Evolutionary conservation across 23 red algal species (phyloP).

Genomic region (Gracilaria caudata): DNA sequence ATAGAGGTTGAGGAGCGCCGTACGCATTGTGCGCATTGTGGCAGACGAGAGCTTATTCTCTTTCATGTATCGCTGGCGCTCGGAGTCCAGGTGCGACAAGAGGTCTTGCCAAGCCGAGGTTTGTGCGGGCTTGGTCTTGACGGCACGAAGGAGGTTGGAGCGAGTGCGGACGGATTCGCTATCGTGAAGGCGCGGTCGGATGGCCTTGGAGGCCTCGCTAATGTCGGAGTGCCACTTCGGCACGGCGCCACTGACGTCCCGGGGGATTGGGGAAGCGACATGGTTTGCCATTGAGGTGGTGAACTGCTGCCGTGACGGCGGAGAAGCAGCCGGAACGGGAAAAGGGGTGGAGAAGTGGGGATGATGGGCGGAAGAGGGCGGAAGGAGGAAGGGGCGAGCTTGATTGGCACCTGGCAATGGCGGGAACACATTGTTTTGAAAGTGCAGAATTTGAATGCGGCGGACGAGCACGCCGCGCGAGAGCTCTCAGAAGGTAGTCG

Average conservation of each 20-base stretch:
- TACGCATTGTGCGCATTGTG: constrained; percentile 16
- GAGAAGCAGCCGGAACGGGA: neutral
- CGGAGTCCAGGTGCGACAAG: constrained; percentile 29
- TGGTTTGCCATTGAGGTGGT: neutral
- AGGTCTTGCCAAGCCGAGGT: constrained; percentile 26
- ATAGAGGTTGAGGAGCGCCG: constrained; percentile 77
- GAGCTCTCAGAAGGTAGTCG: too few species aligned
- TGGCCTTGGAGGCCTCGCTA: constrained; percentile 41
- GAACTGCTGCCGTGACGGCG: neutral
- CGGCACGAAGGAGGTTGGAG: constrained; percentile 22
- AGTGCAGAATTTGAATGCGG: constrained; percentile 21
- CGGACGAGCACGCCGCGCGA: neutral
- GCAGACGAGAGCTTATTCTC: neutral
- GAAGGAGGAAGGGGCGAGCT: neutral
- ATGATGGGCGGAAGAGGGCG: neutral
- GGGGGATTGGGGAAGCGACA: neutral
- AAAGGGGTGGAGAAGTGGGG: neutral
- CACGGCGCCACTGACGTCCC: neutral
- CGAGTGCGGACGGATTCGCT: constrained; percentile 1
- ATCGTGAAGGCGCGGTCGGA: constrained; percentile 25
- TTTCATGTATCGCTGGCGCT: constrained; percentile 32
- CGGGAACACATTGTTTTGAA: constrained; percentile 38
- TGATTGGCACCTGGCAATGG: constrained; percentile 24
- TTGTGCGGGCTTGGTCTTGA: constrained; percentile 46
- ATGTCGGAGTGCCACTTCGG: constrained; percentile 55